Evolutionary conservation across 495 filamentous ascomycete species (phyloP), one percentile per base, ranked within the genome.

Genomic region (Penicillium flavigenum): DNA sequence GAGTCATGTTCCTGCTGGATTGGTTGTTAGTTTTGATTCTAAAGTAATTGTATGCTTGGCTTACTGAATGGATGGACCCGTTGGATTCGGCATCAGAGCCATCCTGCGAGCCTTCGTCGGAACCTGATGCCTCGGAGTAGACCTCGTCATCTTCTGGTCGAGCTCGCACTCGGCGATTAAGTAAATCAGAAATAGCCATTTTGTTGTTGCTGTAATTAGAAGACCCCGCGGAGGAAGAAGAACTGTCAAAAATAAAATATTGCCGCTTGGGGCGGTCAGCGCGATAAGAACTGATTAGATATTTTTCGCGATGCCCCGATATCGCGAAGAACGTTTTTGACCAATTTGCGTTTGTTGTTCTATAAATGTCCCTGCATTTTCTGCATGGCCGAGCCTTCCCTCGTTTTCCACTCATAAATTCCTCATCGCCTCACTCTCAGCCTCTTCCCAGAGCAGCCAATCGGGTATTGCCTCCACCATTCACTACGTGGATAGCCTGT

Each of bases 121-220:
- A 62, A 22, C 44, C 66, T 42, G 73, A 70, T 14, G 22, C 62
- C 14, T 71, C 70, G 1, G 69, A 74, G 45, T 69, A 70, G 3
- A 57, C 52, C 6, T 82, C 75, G 3, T 87, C 84, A 0, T 81
- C 80, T 51, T 82, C 84, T 34, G 77, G 78, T 32, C 79, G 72
- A 0, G 83, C 81, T 41, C 79, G 79, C 34, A 88, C 81, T 43
- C 86, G 77, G 55, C 85, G 77, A 62, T 87, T 80, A 9, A 89
- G 68, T 27, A 70, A 72, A 54, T 76, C 73, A n/a, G 71, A 64
- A 54, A 79, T 75, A 24, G 71, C 71, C 80, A 82, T 82, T 17
- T 46, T 63, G 53, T 20, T 20, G 14, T 32, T 22, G 24, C 22
- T 44, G 54, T 50, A 11, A 17, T 20, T 27, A 31, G 31, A 31